Percentiles rank a stretch among this genome's conserved stretches.
Evolutionary conservation across 495 filamentous ascomycete species (phyloP).

Genomic region (Hamigera avellanea): DNA sequence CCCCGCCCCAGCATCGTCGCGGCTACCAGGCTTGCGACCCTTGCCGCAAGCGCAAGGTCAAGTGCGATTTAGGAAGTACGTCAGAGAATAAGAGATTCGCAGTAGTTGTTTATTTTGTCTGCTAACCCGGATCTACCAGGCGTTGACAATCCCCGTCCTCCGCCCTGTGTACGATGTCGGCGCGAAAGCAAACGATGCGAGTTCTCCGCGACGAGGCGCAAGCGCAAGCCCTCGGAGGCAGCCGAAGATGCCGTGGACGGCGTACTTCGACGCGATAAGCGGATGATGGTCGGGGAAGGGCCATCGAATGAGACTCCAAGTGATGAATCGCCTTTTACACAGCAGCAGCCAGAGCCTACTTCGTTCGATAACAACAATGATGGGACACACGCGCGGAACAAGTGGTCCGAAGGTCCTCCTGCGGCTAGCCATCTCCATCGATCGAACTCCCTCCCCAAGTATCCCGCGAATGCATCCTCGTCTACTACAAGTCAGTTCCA

Average conservation of each 20-base stretch:
- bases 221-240: slow-evolving; percentile 66
- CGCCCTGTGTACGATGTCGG: slow-evolving; percentile 86
- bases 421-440: slow-evolving; percentile 3
- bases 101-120: neutral
- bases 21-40: slow-evolving; percentile 86
- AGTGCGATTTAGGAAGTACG: slow-evolving; percentile 77
- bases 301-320: slow-evolving; percentile 16
- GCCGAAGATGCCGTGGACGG: slow-evolving; percentile 41
- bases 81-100: neutral
- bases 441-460: neutral
- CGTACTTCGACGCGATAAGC: slow-evolving; percentile 40
- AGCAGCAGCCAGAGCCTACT: slow-evolving; percentile 12
- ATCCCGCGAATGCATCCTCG: slow-evolving; percentile 5
- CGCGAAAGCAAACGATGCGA: slow-evolving; percentile 90
- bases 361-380: slow-evolving; percentile 15
- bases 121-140: slow-evolving; percentile 13
- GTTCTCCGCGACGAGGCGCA: slow-evolving; percentile 91
- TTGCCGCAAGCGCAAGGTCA: slow-evolving; percentile 82
- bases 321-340: slow-evolving; percentile 18
- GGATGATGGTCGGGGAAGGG: slow-evolving; percentile 35
- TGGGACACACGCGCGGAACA: slow-evolving; percentile 12
- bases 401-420: slow-evolving; percentile 22
- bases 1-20: slow-evolving; percentile 47
- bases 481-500: slow-evolving; percentile 16
- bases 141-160: slow-evolving; percentile 87